Evolutionary conservation across 73 alveolate species (phyloP).

Genomic region (Blepharisma japonicum): DNA sequence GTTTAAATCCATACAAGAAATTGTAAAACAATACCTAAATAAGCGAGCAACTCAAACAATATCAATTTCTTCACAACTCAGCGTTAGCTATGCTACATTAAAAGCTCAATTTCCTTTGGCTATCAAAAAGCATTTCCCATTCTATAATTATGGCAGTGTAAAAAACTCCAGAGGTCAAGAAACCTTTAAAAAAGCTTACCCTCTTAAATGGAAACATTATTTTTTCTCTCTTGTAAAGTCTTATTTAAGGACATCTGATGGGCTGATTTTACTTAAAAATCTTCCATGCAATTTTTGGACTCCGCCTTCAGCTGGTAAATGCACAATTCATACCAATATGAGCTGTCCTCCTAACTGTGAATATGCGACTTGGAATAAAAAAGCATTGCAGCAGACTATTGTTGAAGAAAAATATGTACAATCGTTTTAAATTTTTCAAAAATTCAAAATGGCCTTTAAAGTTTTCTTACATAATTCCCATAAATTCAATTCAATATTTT

Average conservation of each 20-base stretch:
- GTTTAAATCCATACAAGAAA: neutral
- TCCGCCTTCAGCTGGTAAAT: neutral
- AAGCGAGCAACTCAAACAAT: neutral
- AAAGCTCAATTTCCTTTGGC: constrained; percentile 21
- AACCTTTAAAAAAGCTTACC: neutral
- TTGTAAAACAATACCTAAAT: neutral
- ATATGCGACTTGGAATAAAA: neutral
- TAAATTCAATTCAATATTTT: too few relatives aligned
- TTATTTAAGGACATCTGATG: neutral
- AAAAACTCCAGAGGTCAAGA: neutral
- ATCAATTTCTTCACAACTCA: neutral
- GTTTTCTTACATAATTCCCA: too few relatives aligned
- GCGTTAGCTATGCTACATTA: neutral
- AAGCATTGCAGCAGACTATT: neutral
- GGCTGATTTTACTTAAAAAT: neutral
- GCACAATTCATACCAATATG: neutral
- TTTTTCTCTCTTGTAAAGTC: neutral
- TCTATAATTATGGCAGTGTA: constrained; percentile 1
- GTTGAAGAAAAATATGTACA: neutral
- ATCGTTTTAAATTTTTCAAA: too few relatives aligned
- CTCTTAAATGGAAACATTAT: neutral
- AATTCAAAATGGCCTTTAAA: too few relatives aligned
- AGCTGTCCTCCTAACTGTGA: constrained; percentile 13
- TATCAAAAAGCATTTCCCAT: neutral
- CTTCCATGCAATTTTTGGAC: constrained; percentile 10